These are phyloP conservation scores for Voacanga thouarsii DNA, from an alignment of 257 asterid species.

Conservation along the genomic window DNA sequence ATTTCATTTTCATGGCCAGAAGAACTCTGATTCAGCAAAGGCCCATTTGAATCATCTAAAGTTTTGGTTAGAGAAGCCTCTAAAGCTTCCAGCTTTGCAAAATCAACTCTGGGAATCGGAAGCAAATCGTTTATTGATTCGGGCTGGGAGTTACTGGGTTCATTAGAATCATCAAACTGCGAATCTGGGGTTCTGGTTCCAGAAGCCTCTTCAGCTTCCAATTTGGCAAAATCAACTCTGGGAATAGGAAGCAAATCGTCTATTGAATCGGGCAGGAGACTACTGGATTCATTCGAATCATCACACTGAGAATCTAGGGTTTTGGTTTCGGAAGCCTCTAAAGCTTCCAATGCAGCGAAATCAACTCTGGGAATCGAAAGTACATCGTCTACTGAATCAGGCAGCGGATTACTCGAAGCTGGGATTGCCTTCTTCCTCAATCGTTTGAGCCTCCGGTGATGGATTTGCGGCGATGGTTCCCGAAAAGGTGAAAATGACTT, in stretches of 20 bases:
- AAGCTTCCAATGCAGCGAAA: conserved; percentile 27
- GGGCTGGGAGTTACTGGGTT: not conserved
- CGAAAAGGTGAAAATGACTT: conserved; percentile 36
- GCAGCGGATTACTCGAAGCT: conserved; percentile 4
- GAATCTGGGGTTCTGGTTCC: conserved; percentile 9
- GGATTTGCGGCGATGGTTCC: conserved; percentile 40
- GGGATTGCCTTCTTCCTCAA: conserved; percentile 50
- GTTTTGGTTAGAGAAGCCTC: conserved; percentile 23
- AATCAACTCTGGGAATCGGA: conserved; percentile 30
- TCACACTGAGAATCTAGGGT: conserved; percentile 16
- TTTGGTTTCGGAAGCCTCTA: conserved; percentile 21
- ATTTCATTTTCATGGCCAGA: conserved; percentile 22
- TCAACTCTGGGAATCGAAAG: conserved; percentile 28
- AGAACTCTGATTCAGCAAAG: conserved; percentile 27
- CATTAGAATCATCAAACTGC: conserved; percentile 33
- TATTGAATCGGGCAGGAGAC: conserved; percentile 11
- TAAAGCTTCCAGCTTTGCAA: conserved; percentile 29
- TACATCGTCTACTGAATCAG: conserved; percentile 13
- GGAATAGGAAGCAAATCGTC: conserved; percentile 23
- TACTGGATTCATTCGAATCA: conserved; percentile 30
- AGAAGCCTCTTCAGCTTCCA: conserved; percentile 29
- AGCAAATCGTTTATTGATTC: conserved; percentile 20
- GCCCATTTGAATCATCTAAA: conserved; percentile 35
- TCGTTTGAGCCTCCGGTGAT: conserved; percentile 62
- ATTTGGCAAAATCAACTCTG: conserved; percentile 29